Evolutionary conservation across 768 basidiomycete genomes (phyloP), one percentile per base, ranked within the genome.

Genomic region (Boletellus emodensis): DNA sequence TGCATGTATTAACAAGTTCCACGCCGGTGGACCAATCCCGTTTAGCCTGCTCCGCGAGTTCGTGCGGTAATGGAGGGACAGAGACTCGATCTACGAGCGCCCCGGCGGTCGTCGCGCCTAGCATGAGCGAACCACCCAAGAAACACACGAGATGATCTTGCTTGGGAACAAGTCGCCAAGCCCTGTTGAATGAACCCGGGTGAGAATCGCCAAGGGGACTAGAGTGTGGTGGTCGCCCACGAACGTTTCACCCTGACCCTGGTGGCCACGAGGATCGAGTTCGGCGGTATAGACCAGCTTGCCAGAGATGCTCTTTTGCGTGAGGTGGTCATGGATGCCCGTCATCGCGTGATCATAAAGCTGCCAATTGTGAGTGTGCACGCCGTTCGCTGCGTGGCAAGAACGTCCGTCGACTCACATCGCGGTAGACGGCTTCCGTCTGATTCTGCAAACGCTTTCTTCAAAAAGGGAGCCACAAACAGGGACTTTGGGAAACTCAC

Each of bases 121-220:
- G 80, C 77, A 98, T 83, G 49, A 98, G 80, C 1, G 90, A 90
- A 3, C 93, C 94, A 17, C 86, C 92, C 32, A 98, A 73, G 81
- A 96, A 98, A 70, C 94, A 97, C 3, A 90, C 93, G 32, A 98
- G 81, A 64, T 96, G 94, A 63, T 98, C 94, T 72, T 97, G 94
- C 64, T 96, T 95, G 10, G 89, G 89, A 10, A 76, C 76, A 24
- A 89, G 71, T 15, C 79, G 78, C 91, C 90, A 94, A 32, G 73
- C 71, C 22, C 89, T 90, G 56, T 26, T 14, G 45, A 45, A 35
- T 6, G 34, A 42, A 17, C 28, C n/a, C 17, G 26, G 26, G 20
- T 54, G 42, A 61, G 57, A 36, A 46, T 43, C 40, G 49, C 28
- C 46, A 42, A 11, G 14, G 38, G 33, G n/a, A 40, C 37, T 2